A percentile compares a stretch with the other conserved stretches of the same genome.
Conservation (phyloP, 2,329 filamentous ascomycete genomes). For the Claviceps capensis region DNA sequence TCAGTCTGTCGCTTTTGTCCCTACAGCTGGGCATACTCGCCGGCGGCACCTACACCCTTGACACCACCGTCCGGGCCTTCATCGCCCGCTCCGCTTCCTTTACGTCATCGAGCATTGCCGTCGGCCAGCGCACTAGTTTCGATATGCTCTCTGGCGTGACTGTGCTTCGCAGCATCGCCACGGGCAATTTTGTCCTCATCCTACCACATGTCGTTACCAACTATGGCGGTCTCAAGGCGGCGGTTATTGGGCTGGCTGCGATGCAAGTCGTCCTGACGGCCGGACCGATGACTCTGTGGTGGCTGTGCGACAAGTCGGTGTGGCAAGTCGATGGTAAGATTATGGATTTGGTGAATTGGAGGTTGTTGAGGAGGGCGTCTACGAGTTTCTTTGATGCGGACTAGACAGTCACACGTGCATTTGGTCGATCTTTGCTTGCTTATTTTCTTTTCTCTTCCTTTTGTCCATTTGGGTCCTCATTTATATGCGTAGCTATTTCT, state of each 20-base stretch:
- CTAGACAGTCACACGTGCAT: slow-evolving; percentile 8
- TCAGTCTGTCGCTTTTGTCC: slow-evolving; percentile 27
- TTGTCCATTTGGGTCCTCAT: neutral
- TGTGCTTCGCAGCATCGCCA: slow-evolving; percentile 26
- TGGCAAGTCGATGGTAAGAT: slow-evolving; percentile 30
- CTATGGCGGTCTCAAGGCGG: slow-evolving; percentile 21
- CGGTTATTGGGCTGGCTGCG: slow-evolving; percentile 27
- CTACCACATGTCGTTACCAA: slow-evolving; percentile 23
- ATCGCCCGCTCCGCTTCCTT: slow-evolving; percentile 35
- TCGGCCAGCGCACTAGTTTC: slow-evolving; percentile 29
- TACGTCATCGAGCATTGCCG: slow-evolving; percentile 31
- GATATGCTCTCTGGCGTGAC: slow-evolving; percentile 34
- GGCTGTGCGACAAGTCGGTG: slow-evolving; percentile 27
- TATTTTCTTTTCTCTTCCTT: neutral
- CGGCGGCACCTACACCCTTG: slow-evolving; percentile 26
- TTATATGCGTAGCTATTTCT: neutral
- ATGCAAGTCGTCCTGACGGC: slow-evolving; percentile 26
- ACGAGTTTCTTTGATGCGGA: slow-evolving; percentile 34
- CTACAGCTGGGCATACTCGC: slow-evolving; percentile 34
- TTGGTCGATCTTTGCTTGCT: neutral
- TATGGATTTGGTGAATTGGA: slow-evolving; percentile 33
- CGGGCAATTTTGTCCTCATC: slow-evolving; percentile 29
- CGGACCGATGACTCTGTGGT: slow-evolving; percentile 23
- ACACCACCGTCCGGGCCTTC: slow-evolving; percentile 26
- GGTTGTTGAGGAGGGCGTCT: slow-evolving; percentile 26